Evolutionary conservation across 306 rosid genomes (phyloP).

Genomic region (Dicorynia guianensis): DNA sequence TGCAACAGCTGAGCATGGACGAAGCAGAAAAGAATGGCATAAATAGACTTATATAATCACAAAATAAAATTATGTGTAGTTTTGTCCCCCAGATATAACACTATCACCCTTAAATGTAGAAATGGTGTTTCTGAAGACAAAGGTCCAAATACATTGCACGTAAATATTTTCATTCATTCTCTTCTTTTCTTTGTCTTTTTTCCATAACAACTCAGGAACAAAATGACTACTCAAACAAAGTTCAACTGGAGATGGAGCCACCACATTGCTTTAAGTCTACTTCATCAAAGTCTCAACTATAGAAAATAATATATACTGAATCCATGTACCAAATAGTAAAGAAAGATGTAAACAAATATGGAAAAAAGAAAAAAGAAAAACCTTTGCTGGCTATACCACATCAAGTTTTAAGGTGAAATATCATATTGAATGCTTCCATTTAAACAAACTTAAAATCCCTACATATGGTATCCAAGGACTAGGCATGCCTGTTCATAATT

Average conservation of each 20-base stretch:
- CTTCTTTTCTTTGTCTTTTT: not conserved
- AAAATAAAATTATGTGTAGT: conserved; percentile 5
- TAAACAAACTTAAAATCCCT: conserved; percentile 7
- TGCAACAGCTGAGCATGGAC: conserved; percentile 80
- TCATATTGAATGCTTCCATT: conserved; percentile 29
- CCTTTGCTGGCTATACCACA: not conserved
- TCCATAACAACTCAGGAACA: not conserved
- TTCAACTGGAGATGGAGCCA: not conserved
- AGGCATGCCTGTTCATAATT: conserved; percentile 17
- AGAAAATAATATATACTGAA: conserved; percentile 19
- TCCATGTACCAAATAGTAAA: conserved; percentile 2
- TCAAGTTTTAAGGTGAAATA: conserved; percentile 29
- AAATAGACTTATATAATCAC: conserved; percentile 24
- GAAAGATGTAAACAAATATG: not conserved
- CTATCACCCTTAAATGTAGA: conserved; percentile 17
- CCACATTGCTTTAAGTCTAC: conserved; percentile 24
- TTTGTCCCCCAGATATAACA: conserved; percentile 13
- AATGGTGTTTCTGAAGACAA: conserved; percentile 29
- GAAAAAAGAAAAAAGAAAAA: conserved; percentile 15
- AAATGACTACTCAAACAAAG: not conserved
- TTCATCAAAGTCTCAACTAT: conserved; percentile 29
- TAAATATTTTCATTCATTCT: conserved; percentile 4
- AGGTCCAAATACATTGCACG: conserved; percentile 1
- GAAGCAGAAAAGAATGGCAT: conserved; percentile 25
- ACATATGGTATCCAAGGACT: conserved; percentile 24